Conservation (phyloP, 495 filamentous ascomycete genomes). For the Talaromyces adpressus region DNA sequence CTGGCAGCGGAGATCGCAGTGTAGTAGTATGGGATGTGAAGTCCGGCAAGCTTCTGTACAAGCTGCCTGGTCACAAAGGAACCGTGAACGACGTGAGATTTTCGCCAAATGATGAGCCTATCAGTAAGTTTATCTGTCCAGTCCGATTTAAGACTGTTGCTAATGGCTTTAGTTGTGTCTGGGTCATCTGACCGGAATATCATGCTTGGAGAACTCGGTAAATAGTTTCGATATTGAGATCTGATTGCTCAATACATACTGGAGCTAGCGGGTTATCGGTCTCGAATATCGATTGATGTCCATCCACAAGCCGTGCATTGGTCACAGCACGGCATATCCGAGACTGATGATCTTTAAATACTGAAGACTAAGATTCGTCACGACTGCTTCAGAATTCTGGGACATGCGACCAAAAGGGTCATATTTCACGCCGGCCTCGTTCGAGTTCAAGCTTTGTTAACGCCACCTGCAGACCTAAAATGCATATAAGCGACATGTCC, state of each 20-base stretch:
- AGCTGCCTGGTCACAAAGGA: constrained; percentile 91
- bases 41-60: constrained; percentile 81
- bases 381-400: not conserved
- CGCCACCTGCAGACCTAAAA: not conserved
- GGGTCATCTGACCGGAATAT: constrained; percentile 77
- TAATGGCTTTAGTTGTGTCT: constrained; percentile 60
- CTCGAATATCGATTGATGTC: not conserved
- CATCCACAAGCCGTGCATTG: not conserved
- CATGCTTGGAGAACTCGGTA: constrained; percentile 69
- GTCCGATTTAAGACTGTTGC: constrained; percentile 6
- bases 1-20: constrained; percentile 83
- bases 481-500: not conserved
- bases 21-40: constrained; percentile 85
- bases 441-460: not conserved
- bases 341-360: not conserved
- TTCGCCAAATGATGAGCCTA: constrained; percentile 72
- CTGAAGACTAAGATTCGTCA: not conserved
- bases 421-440: not conserved
- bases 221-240: constrained; percentile 20
- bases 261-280: not conserved
- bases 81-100: constrained; percentile 94
- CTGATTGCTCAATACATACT: not conserved
- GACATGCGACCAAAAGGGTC: not conserved
- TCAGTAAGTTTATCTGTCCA: constrained; percentile 59
- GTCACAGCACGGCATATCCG: not conserved